phyloP scores from a whole-genome alignment of 768 basidiomycete genomes.

The Russula olivacea region DNA sequence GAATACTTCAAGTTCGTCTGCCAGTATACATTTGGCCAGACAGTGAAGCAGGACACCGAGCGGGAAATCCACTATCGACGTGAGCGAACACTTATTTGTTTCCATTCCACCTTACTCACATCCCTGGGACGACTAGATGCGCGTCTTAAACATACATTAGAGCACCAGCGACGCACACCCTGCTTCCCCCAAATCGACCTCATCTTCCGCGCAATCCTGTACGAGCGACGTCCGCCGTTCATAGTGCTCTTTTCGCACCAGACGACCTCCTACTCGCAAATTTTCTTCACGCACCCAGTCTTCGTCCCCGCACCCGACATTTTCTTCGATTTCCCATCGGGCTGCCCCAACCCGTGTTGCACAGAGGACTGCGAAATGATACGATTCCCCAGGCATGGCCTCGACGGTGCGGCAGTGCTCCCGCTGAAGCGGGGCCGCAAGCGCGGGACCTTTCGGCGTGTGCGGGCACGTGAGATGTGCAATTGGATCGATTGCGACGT shows the following conservation, averaged over 20 bases:
- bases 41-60: conserved; percentile 61
- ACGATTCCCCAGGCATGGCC: conserved; percentile 63
- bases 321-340: conserved; percentile 72
- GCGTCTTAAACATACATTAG: conserved; percentile 60
- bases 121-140: conserved; percentile 41
- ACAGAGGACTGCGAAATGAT: conserved; percentile 81
- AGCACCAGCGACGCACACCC: conserved; percentile 64
- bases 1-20: conserved; percentile 75
- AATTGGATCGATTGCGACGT: conserved; percentile 76
- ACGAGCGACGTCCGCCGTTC: conserved; percentile 72
- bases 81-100: conserved; percentile 19
- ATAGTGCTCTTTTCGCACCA: conserved; percentile 75
- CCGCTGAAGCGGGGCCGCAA: conserved; percentile 51
- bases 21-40: conserved; percentile 54
- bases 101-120: background rate
- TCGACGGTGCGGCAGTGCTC: conserved; percentile 55
- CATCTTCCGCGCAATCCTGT: conserved; percentile 65
- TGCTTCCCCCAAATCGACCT: conserved; percentile 82
- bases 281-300: conserved; percentile 66
- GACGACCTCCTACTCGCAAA: conserved; percentile 75
- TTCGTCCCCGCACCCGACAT: conserved; percentile 69
- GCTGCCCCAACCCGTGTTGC: conserved; percentile 74
- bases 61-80: conserved; percentile 65
- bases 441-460: conserved; percentile 37
- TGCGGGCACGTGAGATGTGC: conserved; percentile 62